phyloP scores from a whole-genome alignment of 1,139 yeast species.

The Eremothecium cymbalariae region DNA sequence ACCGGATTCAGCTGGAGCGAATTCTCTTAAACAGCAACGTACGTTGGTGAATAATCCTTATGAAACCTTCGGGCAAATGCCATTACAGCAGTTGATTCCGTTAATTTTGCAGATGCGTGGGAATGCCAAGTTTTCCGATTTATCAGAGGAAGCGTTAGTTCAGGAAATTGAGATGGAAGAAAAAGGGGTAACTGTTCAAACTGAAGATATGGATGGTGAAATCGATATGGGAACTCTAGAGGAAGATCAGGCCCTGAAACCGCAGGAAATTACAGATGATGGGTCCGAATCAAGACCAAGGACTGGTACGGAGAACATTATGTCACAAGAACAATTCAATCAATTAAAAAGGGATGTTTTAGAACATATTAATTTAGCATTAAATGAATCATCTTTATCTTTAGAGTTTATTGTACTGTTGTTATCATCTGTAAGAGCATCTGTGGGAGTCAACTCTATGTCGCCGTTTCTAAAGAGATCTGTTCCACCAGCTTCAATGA shows the following conservation, averaged over 20 bases:
- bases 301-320: slow-evolving; percentile 13
- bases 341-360: slow-evolving; percentile 50
- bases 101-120: slow-evolving; percentile 27
- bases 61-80: slow-evolving; percentile 28
- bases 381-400: slow-evolving; percentile 82
- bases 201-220: slow-evolving; percentile 17
- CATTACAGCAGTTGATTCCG: slow-evolving; percentile 28
- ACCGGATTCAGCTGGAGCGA: slow-evolving; percentile 5
- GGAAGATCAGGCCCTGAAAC: slow-evolving; percentile 12
- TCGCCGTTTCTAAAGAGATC: slow-evolving; percentile 76
- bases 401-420: slow-evolving; percentile 80
- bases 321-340: slow-evolving; percentile 44
- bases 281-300: slow-evolving; percentile 4
- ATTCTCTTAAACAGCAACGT: slow-evolving; percentile 1
- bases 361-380: slow-evolving; percentile 53
- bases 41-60: slow-evolving; percentile 27
- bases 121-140: slow-evolving; percentile 27
- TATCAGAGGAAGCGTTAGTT: slow-evolving; percentile 50
- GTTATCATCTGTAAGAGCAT: slow-evolving; percentile 74
- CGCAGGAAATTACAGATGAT: slow-evolving; percentile 9
- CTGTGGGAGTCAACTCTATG: slow-evolving; percentile 79
- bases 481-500: slow-evolving; percentile 73
- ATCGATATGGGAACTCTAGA: slow-evolving; percentile 13
- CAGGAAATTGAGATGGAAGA: slow-evolving; percentile 37
- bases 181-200: slow-evolving; percentile 7